phyloP scores from a whole-genome alignment of 202 grass and related monocot genomes.

The Alloteropsis angusta region DNA sequence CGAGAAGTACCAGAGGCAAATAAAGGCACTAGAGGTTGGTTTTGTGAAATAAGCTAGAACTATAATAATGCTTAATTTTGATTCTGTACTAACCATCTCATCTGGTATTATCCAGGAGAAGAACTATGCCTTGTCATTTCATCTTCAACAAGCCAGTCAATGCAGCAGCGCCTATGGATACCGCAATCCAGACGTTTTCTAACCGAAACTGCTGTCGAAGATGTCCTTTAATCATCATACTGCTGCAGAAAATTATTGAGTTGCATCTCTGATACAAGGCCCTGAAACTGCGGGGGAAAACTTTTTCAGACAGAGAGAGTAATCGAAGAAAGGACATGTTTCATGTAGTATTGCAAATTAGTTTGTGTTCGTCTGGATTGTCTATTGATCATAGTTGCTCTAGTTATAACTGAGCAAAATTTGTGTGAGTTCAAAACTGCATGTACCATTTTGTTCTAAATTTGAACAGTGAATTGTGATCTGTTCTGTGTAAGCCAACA shows the following conservation, averaged over 20 bases:
- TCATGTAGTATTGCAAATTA: background rate
- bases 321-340: too few relatives aligned
- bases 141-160: constrained; percentile 26
- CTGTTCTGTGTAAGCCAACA: background rate
- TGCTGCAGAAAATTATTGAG: background rate
- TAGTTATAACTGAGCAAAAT: background rate
- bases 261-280: background rate
- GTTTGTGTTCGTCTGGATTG: background rate
- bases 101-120: constrained; percentile 23
- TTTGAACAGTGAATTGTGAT: background rate
- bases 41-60: background rate
- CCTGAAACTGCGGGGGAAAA: background rate
- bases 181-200: constrained; percentile 46
- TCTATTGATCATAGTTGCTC: background rate
- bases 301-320: background rate
- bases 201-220: background rate
- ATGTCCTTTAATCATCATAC: background rate
- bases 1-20: constrained; percentile 35
- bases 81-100: background rate
- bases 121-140: constrained; percentile 37
- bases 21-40: constrained; percentile 44
- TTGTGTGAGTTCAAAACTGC: background rate
- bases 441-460: background rate
- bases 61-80: background rate
- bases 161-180: constrained; percentile 2